Percentiles rank a stretch among this genome's conserved stretches.
Conservation (phyloP, 1,139 yeast species). For the Lodderomyces oxycetoniae region DNA sequence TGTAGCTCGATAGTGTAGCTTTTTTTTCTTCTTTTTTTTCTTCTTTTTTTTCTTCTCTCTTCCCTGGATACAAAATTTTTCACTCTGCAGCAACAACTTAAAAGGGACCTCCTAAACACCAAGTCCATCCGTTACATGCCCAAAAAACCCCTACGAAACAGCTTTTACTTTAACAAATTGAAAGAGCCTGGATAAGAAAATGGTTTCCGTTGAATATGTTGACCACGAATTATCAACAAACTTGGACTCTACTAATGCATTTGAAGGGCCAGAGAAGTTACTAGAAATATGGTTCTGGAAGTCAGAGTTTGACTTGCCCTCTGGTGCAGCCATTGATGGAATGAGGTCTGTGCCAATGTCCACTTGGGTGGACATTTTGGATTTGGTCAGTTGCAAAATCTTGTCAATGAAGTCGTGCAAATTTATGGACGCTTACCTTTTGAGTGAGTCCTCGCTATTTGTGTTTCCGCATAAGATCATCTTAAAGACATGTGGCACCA, state of each 20-base stretch:
- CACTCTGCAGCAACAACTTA: neutral
- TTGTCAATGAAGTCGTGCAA: slow-evolving; percentile 70
- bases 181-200: slow-evolving; percentile 38
- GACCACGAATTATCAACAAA: slow-evolving; percentile 76
- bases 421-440: slow-evolving; percentile 73
- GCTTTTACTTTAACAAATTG: slow-evolving; percentile 23
- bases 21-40: no score
- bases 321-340: slow-evolving; percentile 34
- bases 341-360: slow-evolving; percentile 63
- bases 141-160: slow-evolving; percentile 41
- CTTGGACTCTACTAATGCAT: slow-evolving; percentile 84
- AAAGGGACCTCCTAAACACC: neutral
- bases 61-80: no score
- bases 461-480: slow-evolving; percentile 83
- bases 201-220: slow-evolving; percentile 57
- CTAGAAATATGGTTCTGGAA: slow-evolving; percentile 83
- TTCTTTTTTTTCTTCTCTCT: no score
- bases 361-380: slow-evolving; percentile 70
- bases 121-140: slow-evolving; percentile 31
- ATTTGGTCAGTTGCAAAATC: slow-evolving; percentile 82
- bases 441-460: slow-evolving; percentile 87
- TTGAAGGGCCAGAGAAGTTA: slow-evolving; percentile 96
- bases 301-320: slow-evolving; percentile 34
- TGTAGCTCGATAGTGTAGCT: no score
- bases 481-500: slow-evolving; percentile 94